Conservation (phyloP, 192 early-diverging fungal genomes). For the Linnemannia elongata region DNA sequence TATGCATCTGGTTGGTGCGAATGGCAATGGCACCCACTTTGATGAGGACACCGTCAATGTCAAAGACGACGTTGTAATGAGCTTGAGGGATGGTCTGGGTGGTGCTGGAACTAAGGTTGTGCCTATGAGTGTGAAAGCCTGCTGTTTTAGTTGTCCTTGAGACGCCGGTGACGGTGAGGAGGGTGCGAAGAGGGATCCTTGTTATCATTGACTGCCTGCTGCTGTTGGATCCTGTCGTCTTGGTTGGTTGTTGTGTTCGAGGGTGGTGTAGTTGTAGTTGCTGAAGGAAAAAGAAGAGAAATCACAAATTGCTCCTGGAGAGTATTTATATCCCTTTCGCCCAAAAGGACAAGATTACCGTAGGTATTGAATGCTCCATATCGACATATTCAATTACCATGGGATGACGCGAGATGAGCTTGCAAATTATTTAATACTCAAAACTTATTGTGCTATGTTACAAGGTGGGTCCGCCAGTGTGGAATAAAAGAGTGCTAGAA, state of each 20-base stretch:
- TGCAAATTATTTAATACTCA: neutral
- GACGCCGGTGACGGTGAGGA: neutral
- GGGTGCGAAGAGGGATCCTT: conserved; percentile 23
- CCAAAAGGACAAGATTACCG: neutral
- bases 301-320: neutral
- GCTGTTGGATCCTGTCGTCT: neutral
- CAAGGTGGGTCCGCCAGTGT: neutral
- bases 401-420: neutral
- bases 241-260: neutral
- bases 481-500: neutral
- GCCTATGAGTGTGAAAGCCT: neutral
- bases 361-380: neutral
- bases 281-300: neutral
- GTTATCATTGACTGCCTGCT: conserved; percentile 16
- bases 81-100: conserved; percentile 25
- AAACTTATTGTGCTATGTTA: conserved; percentile 9
- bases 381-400: neutral
- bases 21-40: conserved; percentile 60
- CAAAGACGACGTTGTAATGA: conserved; percentile 70
- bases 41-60: conserved; percentile 92
- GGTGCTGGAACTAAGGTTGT: neutral
- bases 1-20: neutral
- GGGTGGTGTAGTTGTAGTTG: neutral
- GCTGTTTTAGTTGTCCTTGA: neutral
- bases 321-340: neutral